These are phyloP conservation scores for Salix brachista DNA, from an alignment of 345 rosid genomes.

Conservation along the genomic window DNA sequence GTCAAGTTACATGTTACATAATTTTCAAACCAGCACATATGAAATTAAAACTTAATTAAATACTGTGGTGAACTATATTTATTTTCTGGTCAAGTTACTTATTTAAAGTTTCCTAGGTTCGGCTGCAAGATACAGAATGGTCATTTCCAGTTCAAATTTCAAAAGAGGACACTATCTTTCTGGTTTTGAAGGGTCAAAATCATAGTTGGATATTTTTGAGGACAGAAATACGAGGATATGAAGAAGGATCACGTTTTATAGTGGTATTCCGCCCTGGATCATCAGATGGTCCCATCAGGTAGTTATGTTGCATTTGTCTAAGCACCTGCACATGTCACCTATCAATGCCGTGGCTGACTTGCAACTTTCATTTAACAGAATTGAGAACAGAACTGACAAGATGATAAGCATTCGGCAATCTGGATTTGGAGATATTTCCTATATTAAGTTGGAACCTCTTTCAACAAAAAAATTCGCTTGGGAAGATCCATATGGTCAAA, in stretches of 20 bases:
- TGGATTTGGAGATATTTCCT: constrained; percentile 75
- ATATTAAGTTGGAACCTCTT: constrained; percentile 67
- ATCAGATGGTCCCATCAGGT: constrained; percentile 86
- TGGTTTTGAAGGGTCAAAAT: constrained; percentile 65
- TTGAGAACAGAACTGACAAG: constrained; percentile 77
- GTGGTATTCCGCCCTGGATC: constrained; percentile 89
- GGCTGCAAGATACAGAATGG: constrained; percentile 78
- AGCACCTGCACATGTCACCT: background rate
- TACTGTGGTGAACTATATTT: background rate
- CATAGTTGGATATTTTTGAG: constrained; percentile 54
- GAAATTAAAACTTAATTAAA: too few species aligned
- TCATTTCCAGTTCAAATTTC: constrained; percentile 79
- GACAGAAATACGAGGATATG: constrained; percentile 89
- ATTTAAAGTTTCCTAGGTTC: constrained; percentile 45
- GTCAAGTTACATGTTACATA: too few species aligned
- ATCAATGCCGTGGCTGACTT: constrained; percentile 3
- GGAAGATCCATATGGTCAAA: constrained; percentile 97
- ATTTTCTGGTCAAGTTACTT: background rate
- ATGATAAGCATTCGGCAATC: constrained; percentile 73
- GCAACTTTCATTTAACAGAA: constrained; percentile 41
- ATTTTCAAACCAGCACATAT: too few species aligned
- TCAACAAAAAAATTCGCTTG: constrained; percentile 74
- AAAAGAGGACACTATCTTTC: constrained; percentile 81
- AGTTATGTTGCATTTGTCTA: constrained; percentile 1
- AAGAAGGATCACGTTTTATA: constrained; percentile 95